A percentile compares a stretch with the other conserved stretches of the same genome.
Conservation (phyloP, 2,329 filamentous ascomycete species). For the Bipolaris sorokiniana region DNA sequence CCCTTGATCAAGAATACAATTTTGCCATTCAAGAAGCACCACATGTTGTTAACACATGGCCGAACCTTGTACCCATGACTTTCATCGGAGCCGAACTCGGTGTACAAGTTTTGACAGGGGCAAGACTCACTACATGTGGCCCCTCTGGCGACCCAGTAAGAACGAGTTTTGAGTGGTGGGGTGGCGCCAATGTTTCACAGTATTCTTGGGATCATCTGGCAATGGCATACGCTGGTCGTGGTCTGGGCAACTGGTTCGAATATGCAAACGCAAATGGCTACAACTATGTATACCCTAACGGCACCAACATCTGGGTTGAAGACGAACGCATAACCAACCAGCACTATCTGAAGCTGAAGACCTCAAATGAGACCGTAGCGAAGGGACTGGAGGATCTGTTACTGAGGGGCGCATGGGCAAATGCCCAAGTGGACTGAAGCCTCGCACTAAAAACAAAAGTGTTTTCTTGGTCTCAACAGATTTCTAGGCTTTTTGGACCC, state of each 20-base stretch:
- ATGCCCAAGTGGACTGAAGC: constrained; percentile 8
- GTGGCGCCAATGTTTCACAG: constrained; percentile 27
- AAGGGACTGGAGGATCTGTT: constrained; percentile 2
- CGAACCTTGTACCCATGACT: constrained; percentile 39
- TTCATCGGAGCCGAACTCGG: constrained; percentile 57
- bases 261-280: constrained; percentile 50
- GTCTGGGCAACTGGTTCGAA: constrained; percentile 41
- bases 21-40: constrained; percentile 54
- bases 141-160: constrained; percentile 26
- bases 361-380: constrained; percentile 3
- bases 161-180: constrained; percentile 32
- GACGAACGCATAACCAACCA: constrained; percentile 49
- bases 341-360: constrained; percentile 35
- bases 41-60: constrained; percentile 57
- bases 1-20: constrained; percentile 55
- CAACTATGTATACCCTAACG: constrained; percentile 51
- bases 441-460: neutral
- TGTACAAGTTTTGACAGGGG: constrained; percentile 51
- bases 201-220: constrained; percentile 37
- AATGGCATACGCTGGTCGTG: constrained; percentile 27
- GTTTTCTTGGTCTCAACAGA: neutral
- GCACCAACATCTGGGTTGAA: constrained; percentile 54
- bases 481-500: neutral
- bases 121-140: constrained; percentile 36
- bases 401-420: constrained; percentile 4